phyloP scores from a whole-genome alignment of 805 yeast genomes.

The Wickerhamomyces ciferrii region DNA sequence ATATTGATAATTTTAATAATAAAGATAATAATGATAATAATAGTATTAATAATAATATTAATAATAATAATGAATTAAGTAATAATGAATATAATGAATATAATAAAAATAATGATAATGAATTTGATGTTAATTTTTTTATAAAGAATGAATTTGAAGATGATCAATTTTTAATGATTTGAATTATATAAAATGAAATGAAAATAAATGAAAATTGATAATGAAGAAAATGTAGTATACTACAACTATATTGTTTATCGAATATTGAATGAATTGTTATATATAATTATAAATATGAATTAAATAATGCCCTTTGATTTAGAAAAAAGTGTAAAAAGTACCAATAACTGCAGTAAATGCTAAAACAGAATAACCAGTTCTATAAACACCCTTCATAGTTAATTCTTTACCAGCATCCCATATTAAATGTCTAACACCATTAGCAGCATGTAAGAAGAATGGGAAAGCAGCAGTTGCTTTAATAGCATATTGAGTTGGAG shows the following conservation, averaged over 20 bases:
- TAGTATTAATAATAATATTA: neutral
- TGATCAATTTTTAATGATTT: constrained; percentile 13
- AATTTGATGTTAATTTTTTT: constrained; percentile 3
- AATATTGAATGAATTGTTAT: neutral
- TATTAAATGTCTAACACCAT: constrained; percentile 87
- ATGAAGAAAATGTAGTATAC: neutral
- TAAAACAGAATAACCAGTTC: constrained; percentile 82
- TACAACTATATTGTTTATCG: neutral
- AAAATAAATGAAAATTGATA: neutral
- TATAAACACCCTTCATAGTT: constrained; percentile 81
- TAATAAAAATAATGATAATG: constrained; percentile 7
- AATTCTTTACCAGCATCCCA: constrained; percentile 90
- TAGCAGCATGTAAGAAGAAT: constrained; percentile 79
- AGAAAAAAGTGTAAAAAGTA: constrained; percentile 31
- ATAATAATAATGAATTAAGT: neutral
- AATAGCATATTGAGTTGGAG: constrained; percentile 50
- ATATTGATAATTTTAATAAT: neutral
- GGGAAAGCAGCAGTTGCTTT: constrained; percentile 77
- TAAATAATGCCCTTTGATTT: neutral
- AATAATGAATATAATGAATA: constrained; percentile 3
- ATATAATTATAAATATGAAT: neutral
- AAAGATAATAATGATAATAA: neutral
- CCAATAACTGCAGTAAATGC: constrained; percentile 58
- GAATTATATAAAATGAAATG: neutral
- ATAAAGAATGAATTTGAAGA: constrained; percentile 5